These are phyloP conservation scores for Oleoguttula mirabilis DNA, from an alignment of 495 filamentous ascomycete genomes.

Conservation along the genomic window DNA sequence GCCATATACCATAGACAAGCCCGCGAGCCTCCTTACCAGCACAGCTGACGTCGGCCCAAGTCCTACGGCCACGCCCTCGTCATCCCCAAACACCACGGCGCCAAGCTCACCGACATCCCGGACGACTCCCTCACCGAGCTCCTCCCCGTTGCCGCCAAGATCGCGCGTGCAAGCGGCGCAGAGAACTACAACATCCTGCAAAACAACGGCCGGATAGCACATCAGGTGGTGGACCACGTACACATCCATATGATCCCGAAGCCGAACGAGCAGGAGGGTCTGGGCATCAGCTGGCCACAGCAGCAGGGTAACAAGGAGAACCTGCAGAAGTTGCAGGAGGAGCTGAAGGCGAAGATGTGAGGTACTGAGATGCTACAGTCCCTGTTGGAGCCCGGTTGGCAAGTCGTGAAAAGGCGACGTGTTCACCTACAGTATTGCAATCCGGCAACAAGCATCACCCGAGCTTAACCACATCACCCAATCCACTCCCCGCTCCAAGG, in stretches of 20 bases:
- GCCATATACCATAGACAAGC: too few species aligned
- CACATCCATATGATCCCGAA: constrained; percentile 92
- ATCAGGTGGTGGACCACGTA: constrained; percentile 90
- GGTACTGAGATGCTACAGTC: too few species aligned
- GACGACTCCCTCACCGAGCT: constrained; percentile 70
- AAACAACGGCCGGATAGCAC: constrained; percentile 90
- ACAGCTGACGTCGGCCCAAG: constrained; percentile 53
- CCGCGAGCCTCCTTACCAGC: background rate
- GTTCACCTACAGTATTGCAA: too few species aligned
- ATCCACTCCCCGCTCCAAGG: too few species aligned
- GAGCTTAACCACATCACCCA: too few species aligned
- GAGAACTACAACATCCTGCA: constrained; percentile 86
- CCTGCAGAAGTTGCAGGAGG: constrained; percentile 66
- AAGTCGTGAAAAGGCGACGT: too few species aligned
- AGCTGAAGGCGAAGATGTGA: constrained; percentile 84
- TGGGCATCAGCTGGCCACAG: constrained; percentile 70
- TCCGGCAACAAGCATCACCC: too few species aligned
- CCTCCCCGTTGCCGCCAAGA: constrained; percentile 79
- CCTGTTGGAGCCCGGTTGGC: too few species aligned
- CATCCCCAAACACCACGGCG: constrained; percentile 92
- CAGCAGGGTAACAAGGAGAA: constrained; percentile 68
- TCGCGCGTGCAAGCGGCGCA: constrained; percentile 65
- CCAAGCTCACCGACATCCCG: constrained; percentile 83
- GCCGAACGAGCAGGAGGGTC: constrained; percentile 71
- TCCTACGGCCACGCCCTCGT: constrained; percentile 53